Evolutionary conservation across 2,329 filamentous ascomycete species (phyloP).

Genomic region (Beauveria rudraprayagi): DNA sequence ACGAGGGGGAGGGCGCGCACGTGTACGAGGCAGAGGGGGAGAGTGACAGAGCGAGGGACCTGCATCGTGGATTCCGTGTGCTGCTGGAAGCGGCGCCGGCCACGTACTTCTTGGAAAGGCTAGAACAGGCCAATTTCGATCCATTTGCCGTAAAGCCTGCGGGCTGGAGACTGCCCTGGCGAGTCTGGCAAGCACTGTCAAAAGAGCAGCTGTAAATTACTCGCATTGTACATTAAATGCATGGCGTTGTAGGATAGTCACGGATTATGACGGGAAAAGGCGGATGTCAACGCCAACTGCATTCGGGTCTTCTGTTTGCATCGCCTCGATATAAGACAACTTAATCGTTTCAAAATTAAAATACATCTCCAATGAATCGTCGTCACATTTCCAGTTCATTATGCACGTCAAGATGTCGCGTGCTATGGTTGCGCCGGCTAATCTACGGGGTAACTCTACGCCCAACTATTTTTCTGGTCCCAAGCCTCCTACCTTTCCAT

Average conservation of each 20-base stretch:
- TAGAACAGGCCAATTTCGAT: conserved; percentile 81
- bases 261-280: not conserved
- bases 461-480: conserved; percentile 12
- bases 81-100: conserved; percentile 75
- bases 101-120: conserved; percentile 64
- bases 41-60: conserved; percentile 30
- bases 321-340: not conserved
- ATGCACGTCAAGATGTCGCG: not conserved
- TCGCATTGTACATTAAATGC: conserved; percentile 7
- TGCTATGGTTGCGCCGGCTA: conserved; percentile 18
- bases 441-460: conserved; percentile 19
- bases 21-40: conserved; percentile 31
- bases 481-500: not conserved
- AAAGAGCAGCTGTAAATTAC: conserved; percentile 36
- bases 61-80: conserved; percentile 64
- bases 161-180: conserved; percentile 81
- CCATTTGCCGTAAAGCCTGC: conserved; percentile 56
- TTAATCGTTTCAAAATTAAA: not conserved
- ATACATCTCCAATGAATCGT: not conserved
- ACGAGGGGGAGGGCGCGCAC: conserved; percentile 67
- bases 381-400: not conserved
- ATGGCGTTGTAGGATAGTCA: conserved; percentile 34
- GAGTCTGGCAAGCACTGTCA: conserved; percentile 47
- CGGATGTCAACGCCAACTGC: not conserved
- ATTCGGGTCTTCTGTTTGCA: not conserved